Percentiles rank a stretch among this genome's conserved stretches.
Evolutionary conservation across 1,284 basidiomycete genomes (phyloP).

Genomic region (Cystobasidium sp.): DNA sequence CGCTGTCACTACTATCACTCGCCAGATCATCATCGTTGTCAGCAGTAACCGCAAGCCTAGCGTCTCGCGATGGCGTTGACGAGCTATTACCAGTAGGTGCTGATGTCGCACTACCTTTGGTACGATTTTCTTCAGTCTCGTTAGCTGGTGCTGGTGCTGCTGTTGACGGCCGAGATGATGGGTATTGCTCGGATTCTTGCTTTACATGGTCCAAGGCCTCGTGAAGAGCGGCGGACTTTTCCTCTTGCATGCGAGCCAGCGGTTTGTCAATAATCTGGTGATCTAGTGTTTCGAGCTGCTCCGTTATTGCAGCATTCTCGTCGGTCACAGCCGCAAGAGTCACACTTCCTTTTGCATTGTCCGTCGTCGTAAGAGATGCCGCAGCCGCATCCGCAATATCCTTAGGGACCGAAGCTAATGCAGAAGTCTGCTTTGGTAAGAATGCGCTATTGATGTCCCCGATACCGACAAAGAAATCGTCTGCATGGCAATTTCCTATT

Average conservation of each 20-base stretch:
- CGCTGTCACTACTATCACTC: conserved; percentile 43
- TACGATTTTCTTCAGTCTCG: background rate
- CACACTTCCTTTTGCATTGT: background rate
- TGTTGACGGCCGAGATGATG: background rate
- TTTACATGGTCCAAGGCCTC: conserved; percentile 36
- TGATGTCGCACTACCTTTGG: background rate
- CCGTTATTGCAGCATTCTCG: conserved; percentile 43
- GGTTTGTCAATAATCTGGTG: conserved; percentile 84
- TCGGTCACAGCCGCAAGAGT: conserved; percentile 5
- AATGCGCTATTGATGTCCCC: conserved; percentile 97
- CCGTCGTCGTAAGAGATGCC: conserved; percentile 38
- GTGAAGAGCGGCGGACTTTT: conserved; percentile 62
- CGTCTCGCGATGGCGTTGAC: no score
- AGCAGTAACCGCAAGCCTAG: background rate
- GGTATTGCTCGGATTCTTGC: background rate
- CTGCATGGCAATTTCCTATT: conserved; percentile 60
- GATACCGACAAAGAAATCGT: conserved; percentile 98
- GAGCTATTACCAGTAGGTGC: background rate
- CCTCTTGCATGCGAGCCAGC: conserved; percentile 83
- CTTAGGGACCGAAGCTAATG: conserved; percentile 57
- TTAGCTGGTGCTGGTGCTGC: background rate
- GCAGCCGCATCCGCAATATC: conserved; percentile 4
- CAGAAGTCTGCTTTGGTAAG: conserved; percentile 67
- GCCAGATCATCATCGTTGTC: conserved; percentile 44
- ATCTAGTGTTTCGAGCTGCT: conserved; percentile 64